A percentile compares a stretch with the other conserved stretches of the same genome.
These are phyloP conservation scores for Cyberlindnera petersonii DNA, from an alignment of 805 yeast genomes.

Conservation along the genomic window DNA sequence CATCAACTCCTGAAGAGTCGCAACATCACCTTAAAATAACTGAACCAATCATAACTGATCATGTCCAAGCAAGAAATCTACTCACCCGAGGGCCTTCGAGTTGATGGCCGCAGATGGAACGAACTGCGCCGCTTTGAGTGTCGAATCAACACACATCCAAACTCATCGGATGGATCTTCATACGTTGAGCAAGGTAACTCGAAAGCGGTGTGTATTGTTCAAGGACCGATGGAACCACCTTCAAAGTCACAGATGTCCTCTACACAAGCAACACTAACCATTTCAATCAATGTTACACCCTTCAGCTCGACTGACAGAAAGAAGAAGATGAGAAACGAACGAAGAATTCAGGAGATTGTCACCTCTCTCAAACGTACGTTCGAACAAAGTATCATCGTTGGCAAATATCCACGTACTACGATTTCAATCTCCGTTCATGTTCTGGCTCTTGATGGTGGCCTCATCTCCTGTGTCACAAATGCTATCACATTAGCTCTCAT, in stretches of 20 bases:
- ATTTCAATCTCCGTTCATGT: constrained; percentile 76
- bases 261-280: constrained; percentile 53
- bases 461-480: constrained; percentile 74
- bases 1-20: no score
- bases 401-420: constrained; percentile 77
- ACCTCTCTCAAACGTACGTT: constrained; percentile 67
- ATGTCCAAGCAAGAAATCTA: constrained; percentile 77
- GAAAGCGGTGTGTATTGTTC: constrained; percentile 77
- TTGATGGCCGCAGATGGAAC: constrained; percentile 94
- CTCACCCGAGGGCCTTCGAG: constrained; percentile 91
- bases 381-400: constrained; percentile 66
- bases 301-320: constrained; percentile 76
- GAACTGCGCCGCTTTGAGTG: constrained; percentile 83
- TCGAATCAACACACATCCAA: constrained; percentile 82
- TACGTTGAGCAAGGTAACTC: constrained; percentile 90
- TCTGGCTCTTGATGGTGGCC: constrained; percentile 86
- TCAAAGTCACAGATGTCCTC: constrained; percentile 47
- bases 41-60: neutral
- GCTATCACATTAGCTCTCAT: constrained; percentile 85
- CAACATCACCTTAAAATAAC: neutral
- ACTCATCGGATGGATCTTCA: constrained; percentile 87
- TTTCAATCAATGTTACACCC: constrained; percentile 70
- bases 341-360: constrained; percentile 62
- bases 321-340: constrained; percentile 64
- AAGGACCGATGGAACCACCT: constrained; percentile 87